Percentiles rank a stretch among this genome's conserved stretches.
phyloP scores from a whole-genome alignment of 768 basidiomycete species.

The Leccinum disarticulatum region DNA sequence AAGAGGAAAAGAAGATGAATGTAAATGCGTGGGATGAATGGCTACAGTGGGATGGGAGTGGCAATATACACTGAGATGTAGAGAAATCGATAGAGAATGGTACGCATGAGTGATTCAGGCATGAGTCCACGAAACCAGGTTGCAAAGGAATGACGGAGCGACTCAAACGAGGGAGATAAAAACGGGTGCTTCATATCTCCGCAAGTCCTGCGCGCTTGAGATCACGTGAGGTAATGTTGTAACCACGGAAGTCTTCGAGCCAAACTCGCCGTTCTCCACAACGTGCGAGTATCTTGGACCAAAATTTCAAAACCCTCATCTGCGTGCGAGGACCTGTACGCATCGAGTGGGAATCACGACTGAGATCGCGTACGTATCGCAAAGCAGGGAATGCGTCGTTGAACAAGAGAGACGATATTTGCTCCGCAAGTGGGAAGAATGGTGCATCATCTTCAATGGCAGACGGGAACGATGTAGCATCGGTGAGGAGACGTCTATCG shows the following conservation, averaged over 20 bases:
- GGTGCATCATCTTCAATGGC: constrained; percentile 42
- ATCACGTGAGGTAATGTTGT: constrained; percentile 52
- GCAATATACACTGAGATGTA: constrained; percentile 32
- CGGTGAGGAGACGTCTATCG: constrained; percentile 57
- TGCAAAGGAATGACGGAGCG: background rate
- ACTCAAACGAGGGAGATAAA: background rate
- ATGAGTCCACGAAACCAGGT: constrained; percentile 7
- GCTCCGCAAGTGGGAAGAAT: constrained; percentile 66
- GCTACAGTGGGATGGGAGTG: constrained; percentile 31
- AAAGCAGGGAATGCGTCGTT: constrained; percentile 61
- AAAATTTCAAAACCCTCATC: constrained; percentile 44
- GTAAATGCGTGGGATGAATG: constrained; percentile 28
- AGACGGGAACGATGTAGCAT: constrained; percentile 34
- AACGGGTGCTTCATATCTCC: constrained; percentile 8
- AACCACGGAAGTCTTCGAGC: constrained; percentile 63
- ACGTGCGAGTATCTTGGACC: constrained; percentile 47
- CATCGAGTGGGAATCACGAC: constrained; percentile 55
- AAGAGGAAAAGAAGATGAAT: constrained; percentile 9
- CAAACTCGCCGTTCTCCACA: constrained; percentile 58
- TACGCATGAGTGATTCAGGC: constrained; percentile 20
- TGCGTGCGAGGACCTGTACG: constrained; percentile 37
- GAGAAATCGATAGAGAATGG: constrained; percentile 11
- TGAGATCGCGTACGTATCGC: constrained; percentile 64
- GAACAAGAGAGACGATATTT: constrained; percentile 59
- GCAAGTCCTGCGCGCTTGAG: constrained; percentile 37